Conservation (phyloP, 2,329 filamentous ascomycete species). For the Fusarium bactridioides region DNA sequence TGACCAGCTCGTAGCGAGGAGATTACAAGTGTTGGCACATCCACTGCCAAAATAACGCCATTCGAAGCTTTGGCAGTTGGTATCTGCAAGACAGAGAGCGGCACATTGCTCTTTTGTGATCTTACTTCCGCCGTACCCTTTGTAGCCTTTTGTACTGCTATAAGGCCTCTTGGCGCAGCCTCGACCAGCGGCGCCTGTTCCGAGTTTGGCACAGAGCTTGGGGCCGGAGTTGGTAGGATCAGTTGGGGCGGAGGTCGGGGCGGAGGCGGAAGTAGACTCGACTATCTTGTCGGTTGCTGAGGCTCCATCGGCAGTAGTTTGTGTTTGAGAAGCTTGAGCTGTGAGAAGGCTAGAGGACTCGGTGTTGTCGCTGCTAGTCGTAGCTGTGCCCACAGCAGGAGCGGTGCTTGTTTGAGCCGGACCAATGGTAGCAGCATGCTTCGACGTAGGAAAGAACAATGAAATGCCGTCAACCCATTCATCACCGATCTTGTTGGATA, state of each 20-base stretch:
- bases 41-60: constrained; percentile 23
- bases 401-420: constrained; percentile 12
- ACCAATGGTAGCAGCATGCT: constrained; percentile 7
- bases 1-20: constrained; percentile 5
- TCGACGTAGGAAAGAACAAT: constrained; percentile 20
- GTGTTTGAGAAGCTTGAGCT: neutral
- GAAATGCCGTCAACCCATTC: constrained; percentile 30
- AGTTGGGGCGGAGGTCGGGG: neutral
- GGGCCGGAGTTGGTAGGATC: neutral
- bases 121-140: constrained; percentile 10
- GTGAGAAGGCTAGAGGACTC: neutral
- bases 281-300: neutral
- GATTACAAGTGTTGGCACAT: constrained; percentile 25
- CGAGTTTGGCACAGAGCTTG: constrained; percentile 27
- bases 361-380: neutral
- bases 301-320: neutral
- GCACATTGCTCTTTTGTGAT: constrained; percentile 31
- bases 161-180: constrained; percentile 30
- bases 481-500: constrained; percentile 31
- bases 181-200: constrained; percentile 11
- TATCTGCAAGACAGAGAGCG: constrained; percentile 26
- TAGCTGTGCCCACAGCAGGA: neutral
- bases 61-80: constrained; percentile 30
- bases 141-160: constrained; percentile 28
- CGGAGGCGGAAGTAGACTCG: neutral